Evolutionary conservation across 176 grass and related monocot genomes (phyloP).

Genomic region (Metroxylon sagu): DNA sequence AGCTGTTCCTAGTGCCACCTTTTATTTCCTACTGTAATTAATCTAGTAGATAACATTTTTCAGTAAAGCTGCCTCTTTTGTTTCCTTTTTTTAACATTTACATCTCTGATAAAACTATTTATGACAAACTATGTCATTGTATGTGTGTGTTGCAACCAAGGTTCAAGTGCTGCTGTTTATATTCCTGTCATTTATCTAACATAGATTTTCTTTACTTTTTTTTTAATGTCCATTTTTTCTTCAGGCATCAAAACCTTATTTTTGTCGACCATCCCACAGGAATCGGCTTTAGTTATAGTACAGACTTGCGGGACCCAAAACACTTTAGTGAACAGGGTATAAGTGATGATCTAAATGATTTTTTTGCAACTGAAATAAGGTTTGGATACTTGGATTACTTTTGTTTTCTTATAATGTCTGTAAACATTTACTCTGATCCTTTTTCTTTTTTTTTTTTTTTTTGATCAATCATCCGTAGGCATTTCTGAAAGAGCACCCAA

Average conservation of each 20-base stretch:
- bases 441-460: not conserved
- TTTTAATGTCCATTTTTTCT: slow-evolving; percentile 4
- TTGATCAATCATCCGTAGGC: slow-evolving; percentile 8
- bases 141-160: too few relatives aligned
- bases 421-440: not conserved
- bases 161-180: not conserved
- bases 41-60: too few relatives aligned
- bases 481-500: slow-evolving; percentile 38
- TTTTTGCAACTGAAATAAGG: slow-evolving; percentile 34
- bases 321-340: slow-evolving; percentile 39
- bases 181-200: not conserved
- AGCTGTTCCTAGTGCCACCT: too few relatives aligned
- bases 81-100: not conserved
- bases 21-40: too few relatives aligned
- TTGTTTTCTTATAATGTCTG: not conserved
- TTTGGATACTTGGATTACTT: not conserved
- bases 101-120: not conserved
- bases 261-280: slow-evolving; percentile 52
- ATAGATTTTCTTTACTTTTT: too few relatives aligned
- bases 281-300: slow-evolving; percentile 48
- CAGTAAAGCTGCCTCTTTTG: not conserved
- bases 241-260: slow-evolving; percentile 45
- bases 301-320: slow-evolving; percentile 34
- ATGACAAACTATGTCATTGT: too few relatives aligned
- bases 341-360: slow-evolving; percentile 39